Evolutionary conservation across 2,329 filamentous ascomycete genomes (phyloP).

Genomic region (Juglanconis oblonga): DNA sequence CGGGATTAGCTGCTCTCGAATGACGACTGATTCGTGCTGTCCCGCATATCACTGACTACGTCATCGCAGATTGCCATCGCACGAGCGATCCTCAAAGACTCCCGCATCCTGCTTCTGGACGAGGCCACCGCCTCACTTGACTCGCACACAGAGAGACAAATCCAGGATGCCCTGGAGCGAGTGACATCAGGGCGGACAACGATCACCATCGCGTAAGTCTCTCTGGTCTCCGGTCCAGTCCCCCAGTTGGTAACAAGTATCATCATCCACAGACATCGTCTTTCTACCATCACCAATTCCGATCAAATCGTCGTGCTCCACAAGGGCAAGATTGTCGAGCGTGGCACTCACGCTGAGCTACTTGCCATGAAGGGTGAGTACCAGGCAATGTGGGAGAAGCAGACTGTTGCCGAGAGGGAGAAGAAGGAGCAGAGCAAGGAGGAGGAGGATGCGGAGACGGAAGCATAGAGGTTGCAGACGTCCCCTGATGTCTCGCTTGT

Average conservation of each 20-base stretch:
- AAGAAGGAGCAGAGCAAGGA: slow-evolving; percentile 21
- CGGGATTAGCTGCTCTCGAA: no score
- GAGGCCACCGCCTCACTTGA: slow-evolving; percentile 91
- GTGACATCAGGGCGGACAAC: slow-evolving; percentile 43
- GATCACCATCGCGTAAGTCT: slow-evolving; percentile 46
- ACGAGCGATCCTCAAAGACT: slow-evolving; percentile 87
- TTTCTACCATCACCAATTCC: slow-evolving; percentile 56
- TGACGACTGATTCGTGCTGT: no score
- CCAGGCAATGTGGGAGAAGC: slow-evolving; percentile 51
- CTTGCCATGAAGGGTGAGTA: slow-evolving; percentile 45
- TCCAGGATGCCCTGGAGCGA: slow-evolving; percentile 58
- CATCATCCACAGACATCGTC: slow-evolving; percentile 41
- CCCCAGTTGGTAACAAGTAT: background rate
- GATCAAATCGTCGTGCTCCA: slow-evolving; percentile 54
- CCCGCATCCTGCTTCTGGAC: slow-evolving; percentile 87
- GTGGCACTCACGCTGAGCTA: slow-evolving; percentile 47
- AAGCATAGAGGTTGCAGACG: background rate
- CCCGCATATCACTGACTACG: background rate
- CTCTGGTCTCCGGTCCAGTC: background rate
- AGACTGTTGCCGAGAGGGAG: slow-evolving; percentile 40
- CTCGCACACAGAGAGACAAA: slow-evolving; percentile 89
- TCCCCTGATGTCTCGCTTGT: background rate
- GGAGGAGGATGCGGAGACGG: background rate
- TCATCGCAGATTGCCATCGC: slow-evolving; percentile 67
- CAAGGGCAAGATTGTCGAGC: slow-evolving; percentile 48